phyloP scores from a whole-genome alignment of 371 early-diverging fungal genomes.

The Rhizopus microsporus region DNA sequence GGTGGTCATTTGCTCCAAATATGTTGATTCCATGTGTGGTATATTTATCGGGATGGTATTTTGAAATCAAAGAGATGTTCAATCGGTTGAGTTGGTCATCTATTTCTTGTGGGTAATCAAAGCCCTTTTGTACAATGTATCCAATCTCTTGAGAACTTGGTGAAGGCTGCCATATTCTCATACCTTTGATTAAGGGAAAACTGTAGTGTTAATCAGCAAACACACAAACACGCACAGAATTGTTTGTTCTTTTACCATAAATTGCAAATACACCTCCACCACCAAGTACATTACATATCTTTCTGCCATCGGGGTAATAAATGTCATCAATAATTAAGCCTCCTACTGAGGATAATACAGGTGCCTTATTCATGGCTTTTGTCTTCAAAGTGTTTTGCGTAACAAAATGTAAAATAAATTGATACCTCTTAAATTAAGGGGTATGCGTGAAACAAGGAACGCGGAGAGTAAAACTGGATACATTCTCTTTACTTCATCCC shows the following conservation, averaged over 20 bases:
- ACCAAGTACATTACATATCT: constrained; percentile 36
- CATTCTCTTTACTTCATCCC: too few relatives aligned
- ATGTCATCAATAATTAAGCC: constrained; percentile 55
- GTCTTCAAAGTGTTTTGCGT: background rate
- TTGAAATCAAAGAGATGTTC: constrained; percentile 26
- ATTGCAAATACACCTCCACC: constrained; percentile 54
- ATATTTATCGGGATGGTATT: constrained; percentile 32
- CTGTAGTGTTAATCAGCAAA: background rate
- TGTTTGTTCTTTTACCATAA: constrained; percentile 32
- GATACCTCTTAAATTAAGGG: too few relatives aligned
- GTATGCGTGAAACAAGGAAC: too few relatives aligned
- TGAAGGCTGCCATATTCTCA: constrained; percentile 40
- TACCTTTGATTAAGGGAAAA: constrained; percentile 26
- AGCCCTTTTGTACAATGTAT: constrained; percentile 45
- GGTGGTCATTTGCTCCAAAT: constrained; percentile 44
- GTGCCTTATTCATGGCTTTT: background rate
- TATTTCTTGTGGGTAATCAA: constrained; percentile 36
- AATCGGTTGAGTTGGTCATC: constrained; percentile 29
- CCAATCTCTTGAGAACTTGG: constrained; percentile 30
- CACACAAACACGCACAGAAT: background rate
- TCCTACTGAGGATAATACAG: constrained; percentile 33
- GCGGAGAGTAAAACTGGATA: too few relatives aligned
- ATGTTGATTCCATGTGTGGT: constrained; percentile 48
- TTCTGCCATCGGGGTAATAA: constrained; percentile 35
- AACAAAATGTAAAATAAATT: too few relatives aligned